Evolutionary conservation across 306 rosid species (phyloP), one percentile per base, ranked within the genome.

Genomic region (Astragalus membranaceus): DNA sequence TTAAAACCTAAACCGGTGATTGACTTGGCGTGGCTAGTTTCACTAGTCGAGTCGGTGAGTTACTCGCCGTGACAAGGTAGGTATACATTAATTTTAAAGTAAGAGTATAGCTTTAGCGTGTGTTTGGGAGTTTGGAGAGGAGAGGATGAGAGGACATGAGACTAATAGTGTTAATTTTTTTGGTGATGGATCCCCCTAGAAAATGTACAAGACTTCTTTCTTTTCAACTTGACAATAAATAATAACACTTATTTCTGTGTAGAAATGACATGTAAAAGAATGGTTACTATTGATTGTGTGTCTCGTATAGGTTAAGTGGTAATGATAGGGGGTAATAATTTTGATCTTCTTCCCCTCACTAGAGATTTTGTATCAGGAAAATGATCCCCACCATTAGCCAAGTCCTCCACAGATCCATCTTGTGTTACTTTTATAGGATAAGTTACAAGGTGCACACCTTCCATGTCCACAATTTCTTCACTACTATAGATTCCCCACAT

Each of bases 301-400:
- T 39, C 9, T 20, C 42, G 12, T 36, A 16, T 42, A 13, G 11
- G 61, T 77, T 82, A 93, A 6, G 97, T 87, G 8, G 99, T 94
- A 61, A 85, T 80, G 58, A 86, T 51, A 20, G 97, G 66, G 1
- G 89, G 90, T 44, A 91, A 41, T 51, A 87, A 11, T 53, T 78
- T 72, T 8, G 97, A 83, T 79, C 95, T 88, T 77, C 60, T 84
- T 17, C 97, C 99, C 60, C 73, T 87, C 3, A 88, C 84, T 10
- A 42, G 59, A 68, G 78, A 61, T 29, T 67, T 79, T 2, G 96
- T 94, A 67, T 90, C 99, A 26, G 99, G 97, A 86, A 94, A 91
- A 81, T 67, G 80, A 49, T 73, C 85, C 3, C 65, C 84, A 9
- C 72, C 58, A 5, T 76, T 74, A 20, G 1, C 54, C 4, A 29